These are phyloP conservation scores for Chrysoporthe cubensis DNA, from an alignment of 2,329 filamentous ascomycete species.

Conservation along the genomic window DNA sequence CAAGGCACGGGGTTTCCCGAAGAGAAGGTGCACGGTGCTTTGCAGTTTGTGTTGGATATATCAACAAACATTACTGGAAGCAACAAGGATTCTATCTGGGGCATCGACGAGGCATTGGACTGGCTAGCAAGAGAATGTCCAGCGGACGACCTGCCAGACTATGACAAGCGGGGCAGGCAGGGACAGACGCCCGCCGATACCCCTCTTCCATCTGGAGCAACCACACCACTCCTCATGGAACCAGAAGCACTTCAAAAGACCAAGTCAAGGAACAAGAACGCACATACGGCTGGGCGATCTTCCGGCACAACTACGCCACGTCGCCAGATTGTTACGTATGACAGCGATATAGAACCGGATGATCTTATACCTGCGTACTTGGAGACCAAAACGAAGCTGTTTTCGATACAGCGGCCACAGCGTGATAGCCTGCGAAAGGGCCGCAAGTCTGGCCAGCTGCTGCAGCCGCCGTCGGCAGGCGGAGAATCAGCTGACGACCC, in stretches of 20 bases:
- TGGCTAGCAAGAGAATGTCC: constrained; percentile 84
- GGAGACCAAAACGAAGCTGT: constrained; percentile 71
- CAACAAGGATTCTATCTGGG: constrained; percentile 75
- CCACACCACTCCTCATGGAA: constrained; percentile 50
- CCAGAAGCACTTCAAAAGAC: constrained; percentile 37
- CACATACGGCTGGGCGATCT: constrained; percentile 35
- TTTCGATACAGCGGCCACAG: constrained; percentile 60
- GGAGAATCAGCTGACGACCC: constrained; percentile 40
- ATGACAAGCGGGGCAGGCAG: constrained; percentile 56
- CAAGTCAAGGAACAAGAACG: constrained; percentile 41
- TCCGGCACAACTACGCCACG: constrained; percentile 41
- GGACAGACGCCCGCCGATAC: constrained; percentile 50
- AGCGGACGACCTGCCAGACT: constrained; percentile 71
- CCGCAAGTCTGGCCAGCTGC: constrained; percentile 37
- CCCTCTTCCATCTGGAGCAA: constrained; percentile 53
- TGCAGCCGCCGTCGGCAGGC: constrained; percentile 19
- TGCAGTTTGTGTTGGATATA: constrained; percentile 70
- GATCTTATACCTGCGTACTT: constrained; percentile 77
- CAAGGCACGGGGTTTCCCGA: constrained; percentile 69
- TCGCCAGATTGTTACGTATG: constrained; percentile 55
- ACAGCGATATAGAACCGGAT: constrained; percentile 76
- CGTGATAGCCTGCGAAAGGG: constrained; percentile 47
- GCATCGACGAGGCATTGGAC: constrained; percentile 83
- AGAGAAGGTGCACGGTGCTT: constrained; percentile 62
- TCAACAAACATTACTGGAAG: constrained; percentile 62